Conservation (phyloP, 805 yeast genomes). For the Metschnikowia sp. region DNA sequence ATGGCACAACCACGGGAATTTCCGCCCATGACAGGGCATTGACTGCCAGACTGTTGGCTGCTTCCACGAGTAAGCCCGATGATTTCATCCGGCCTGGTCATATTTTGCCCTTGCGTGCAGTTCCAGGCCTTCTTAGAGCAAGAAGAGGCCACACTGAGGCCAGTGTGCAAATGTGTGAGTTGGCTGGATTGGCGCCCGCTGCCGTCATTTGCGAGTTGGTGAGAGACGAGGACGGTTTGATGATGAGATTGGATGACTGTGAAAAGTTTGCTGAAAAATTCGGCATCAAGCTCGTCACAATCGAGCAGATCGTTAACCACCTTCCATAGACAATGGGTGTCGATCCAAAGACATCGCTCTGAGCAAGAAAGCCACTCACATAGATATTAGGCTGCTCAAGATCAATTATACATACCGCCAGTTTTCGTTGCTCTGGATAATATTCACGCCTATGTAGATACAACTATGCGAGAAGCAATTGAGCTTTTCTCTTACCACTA, state of each 20-base stretch:
- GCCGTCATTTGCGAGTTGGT: conserved; percentile 94
- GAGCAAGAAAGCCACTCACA: not conserved
- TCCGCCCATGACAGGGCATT: conserved; percentile 91
- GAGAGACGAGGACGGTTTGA: conserved; percentile 86
- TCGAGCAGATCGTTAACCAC: conserved; percentile 65
- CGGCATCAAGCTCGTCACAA: conserved; percentile 69
- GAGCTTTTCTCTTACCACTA: conserved; percentile 91
- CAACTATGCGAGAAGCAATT: conserved; percentile 52
- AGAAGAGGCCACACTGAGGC: conserved; percentile 99
- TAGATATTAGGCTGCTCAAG: no score
- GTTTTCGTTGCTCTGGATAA: no score
- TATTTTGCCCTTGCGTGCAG: conserved; percentile 87
- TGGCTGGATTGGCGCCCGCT: conserved; percentile 79
- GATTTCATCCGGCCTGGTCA: conserved; percentile 94
- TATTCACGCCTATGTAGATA: no score
- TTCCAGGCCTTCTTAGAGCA: conserved; percentile 70
- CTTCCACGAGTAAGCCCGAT: conserved; percentile 47
- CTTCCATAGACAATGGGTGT: conserved; percentile 20
- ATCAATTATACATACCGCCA: no score
- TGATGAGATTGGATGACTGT: conserved; percentile 94
- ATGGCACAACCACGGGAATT: conserved; percentile 95
- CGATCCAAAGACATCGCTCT: not conserved
- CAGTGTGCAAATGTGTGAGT: conserved; percentile 77
- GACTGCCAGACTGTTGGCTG: conserved; percentile 72
- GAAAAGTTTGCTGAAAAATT: conserved; percentile 59